These are phyloP conservation scores for Sporothrix mexicana DNA, from an alignment of 2,329 filamentous ascomycete species.

Conservation along the genomic window DNA sequence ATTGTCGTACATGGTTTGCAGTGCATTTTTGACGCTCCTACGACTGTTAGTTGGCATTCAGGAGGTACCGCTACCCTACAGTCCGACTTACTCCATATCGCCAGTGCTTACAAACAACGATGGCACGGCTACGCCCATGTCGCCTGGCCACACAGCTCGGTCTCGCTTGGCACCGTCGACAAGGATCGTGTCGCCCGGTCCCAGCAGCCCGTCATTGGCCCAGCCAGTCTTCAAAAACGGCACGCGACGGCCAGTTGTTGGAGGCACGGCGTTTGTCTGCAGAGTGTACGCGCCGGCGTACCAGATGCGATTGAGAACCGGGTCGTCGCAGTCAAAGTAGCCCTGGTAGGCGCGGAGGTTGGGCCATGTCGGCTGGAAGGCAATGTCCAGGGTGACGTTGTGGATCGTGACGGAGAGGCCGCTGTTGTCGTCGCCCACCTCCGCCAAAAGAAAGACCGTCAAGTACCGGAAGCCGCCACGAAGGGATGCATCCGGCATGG, in stretches of 20 bases:
- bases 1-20: conserved; percentile 51
- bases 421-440: background rate
- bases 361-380: conserved; percentile 52
- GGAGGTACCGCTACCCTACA: too few species aligned
- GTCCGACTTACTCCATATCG: conserved; percentile 52
- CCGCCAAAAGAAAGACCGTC: conserved; percentile 49
- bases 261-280: conserved; percentile 47
- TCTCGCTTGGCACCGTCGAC: conserved; percentile 35
- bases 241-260: conserved; percentile 43
- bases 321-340: conserved; percentile 58
- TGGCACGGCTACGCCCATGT: conserved; percentile 58
- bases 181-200: conserved; percentile 43
- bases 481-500: conserved; percentile 51
- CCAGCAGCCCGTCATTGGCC: conserved; percentile 45
- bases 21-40: conserved; percentile 51
- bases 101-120: conserved; percentile 57
- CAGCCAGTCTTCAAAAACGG: conserved; percentile 51
- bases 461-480: conserved; percentile 61
- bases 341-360: conserved; percentile 59
- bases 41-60: background rate
- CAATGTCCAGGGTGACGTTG: conserved; percentile 45
- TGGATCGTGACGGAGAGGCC: conserved; percentile 43
- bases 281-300: conserved; percentile 57
- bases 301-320: conserved; percentile 60
- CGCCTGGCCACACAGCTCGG: conserved; percentile 35